These are phyloP conservation scores for Rhinocladiella mackenziei DNA, from an alignment of 2,329 filamentous ascomycete species.

Conservation along the genomic window DNA sequence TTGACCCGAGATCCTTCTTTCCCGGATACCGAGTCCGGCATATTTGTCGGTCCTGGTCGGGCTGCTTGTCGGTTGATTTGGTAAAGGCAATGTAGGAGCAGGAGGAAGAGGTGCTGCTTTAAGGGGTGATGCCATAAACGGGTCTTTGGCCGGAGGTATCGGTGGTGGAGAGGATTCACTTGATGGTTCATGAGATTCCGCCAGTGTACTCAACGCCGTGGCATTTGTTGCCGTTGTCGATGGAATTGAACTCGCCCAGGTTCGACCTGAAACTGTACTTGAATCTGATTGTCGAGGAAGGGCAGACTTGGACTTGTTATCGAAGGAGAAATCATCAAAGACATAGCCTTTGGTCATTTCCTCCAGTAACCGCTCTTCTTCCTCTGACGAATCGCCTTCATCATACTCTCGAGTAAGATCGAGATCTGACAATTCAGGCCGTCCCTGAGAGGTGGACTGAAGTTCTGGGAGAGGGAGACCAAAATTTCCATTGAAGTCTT, in stretches of 20 bases:
- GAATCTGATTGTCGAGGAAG: conserved; percentile 77
- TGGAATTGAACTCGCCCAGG: conserved; percentile 74
- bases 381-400: conserved; percentile 64
- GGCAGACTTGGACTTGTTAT: conserved; percentile 62
- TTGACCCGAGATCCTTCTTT: conserved; percentile 73
- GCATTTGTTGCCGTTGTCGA: conserved; percentile 68
- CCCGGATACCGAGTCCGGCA: conserved; percentile 50
- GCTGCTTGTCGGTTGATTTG: conserved; percentile 20
- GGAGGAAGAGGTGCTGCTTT: conserved; percentile 15
- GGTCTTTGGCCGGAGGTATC: conserved; percentile 20
- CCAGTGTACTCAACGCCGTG: conserved; percentile 67
- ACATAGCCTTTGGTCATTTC: conserved; percentile 82
- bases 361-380: conserved; percentile 72
- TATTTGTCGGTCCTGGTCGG: conserved; percentile 17
- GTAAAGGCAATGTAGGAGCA: conserved; percentile 29
- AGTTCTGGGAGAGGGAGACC: conserved; percentile 4
- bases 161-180: conserved; percentile 17
- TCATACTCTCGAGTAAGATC: conserved; percentile 46
- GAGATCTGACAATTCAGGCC: conserved; percentile 6
- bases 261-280: conserved; percentile 60
- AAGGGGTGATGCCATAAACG: conserved; percentile 13
- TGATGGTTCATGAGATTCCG: conserved; percentile 52
- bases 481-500: conserved; percentile 13
- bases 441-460: not conserved
- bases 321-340: conserved; percentile 78